phyloP scores from a whole-genome alignment of 1,139 yeast species.

The Zygoascus sp. region DNA sequence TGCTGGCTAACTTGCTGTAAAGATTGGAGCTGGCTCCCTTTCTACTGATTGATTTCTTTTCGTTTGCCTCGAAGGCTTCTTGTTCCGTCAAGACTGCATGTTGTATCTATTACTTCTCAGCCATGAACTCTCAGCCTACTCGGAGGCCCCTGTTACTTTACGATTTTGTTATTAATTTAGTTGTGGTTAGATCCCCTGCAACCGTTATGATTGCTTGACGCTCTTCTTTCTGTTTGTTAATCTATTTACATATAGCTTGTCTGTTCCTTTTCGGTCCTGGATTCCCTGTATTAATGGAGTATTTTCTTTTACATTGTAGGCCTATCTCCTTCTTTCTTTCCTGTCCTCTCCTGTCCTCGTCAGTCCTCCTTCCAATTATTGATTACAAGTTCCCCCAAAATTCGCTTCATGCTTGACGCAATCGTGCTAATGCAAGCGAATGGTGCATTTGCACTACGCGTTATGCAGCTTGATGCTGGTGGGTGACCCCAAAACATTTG shows the following conservation, averaged over 20 bases:
- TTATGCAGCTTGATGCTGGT: background rate
- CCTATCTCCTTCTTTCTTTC: too few species aligned
- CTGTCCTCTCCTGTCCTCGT: background rate
- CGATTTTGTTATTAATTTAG: slow-evolving; percentile 1
- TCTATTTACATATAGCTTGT: background rate
- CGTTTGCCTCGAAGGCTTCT: background rate
- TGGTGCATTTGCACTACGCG: too few species aligned
- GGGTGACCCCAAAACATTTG: background rate
- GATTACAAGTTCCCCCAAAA: too few species aligned
- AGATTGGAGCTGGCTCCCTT: background rate
- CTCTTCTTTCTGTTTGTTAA: background rate
- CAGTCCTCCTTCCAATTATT: too few species aligned
- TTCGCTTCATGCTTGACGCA: background rate
- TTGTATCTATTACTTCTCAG: too few species aligned
- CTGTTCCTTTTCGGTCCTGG: background rate
- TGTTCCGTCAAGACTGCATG: too few species aligned
- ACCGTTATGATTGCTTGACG: background rate
- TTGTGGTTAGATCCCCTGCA: background rate
- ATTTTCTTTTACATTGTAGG: background rate
- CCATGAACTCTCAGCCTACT: too few species aligned
- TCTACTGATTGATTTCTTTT: background rate
- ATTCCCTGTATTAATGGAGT: background rate
- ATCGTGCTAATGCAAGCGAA: background rate
- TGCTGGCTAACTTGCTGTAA: slow-evolving; percentile 13
- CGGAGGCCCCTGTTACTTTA: background rate